Percentiles rank a stretch among this genome's conserved stretches.
Conservation (phyloP, 495 filamentous ascomycete genomes). For the Polyplosphaeria fusca region DNA sequence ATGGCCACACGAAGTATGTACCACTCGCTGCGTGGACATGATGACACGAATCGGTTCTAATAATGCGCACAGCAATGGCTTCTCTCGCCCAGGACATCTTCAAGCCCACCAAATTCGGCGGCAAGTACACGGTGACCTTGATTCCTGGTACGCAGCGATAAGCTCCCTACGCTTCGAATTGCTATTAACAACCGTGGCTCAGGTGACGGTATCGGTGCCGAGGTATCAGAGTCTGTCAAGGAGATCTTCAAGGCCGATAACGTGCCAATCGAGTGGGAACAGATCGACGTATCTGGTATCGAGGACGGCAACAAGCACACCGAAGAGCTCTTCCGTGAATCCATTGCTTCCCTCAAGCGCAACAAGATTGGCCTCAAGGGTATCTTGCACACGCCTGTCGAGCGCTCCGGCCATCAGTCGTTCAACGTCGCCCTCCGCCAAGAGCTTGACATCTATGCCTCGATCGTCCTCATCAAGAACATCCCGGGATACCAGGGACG, state of each 20-base stretch:
- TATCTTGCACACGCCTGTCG: constrained; percentile 95
- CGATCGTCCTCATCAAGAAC: constrained; percentile 97
- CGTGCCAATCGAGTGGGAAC: constrained; percentile 97
- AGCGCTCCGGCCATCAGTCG: constrained; percentile 94
- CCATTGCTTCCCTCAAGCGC: constrained; percentile 88
- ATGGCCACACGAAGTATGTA: constrained; percentile 42
- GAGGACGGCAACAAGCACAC: constrained; percentile 83
- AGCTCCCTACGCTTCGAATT: constrained; percentile 11
- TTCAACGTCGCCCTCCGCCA: constrained; percentile 99
- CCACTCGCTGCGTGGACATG: no score
- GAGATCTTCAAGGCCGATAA: constrained; percentile 99
- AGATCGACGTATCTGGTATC: constrained; percentile 92
- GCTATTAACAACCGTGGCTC: not conserved
- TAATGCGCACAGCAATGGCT: constrained; percentile 47
- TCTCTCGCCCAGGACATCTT: constrained; percentile 85
- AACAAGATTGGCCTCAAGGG: constrained; percentile 98
- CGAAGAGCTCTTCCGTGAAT: constrained; percentile 91
- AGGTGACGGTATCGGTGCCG: constrained; percentile 97
- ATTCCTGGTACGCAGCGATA: constrained; percentile 69
- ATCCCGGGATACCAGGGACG: constrained; percentile 97
- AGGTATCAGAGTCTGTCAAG: constrained; percentile 96
- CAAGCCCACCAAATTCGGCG: constrained; percentile 98
- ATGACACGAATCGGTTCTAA: not conserved
- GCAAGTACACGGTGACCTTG: constrained; percentile 97
- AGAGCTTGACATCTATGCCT: constrained; percentile 99